Evolutionary conservation across 2,329 filamentous ascomycete species (phyloP).

Genomic region (Arthroderma uncinatum): DNA sequence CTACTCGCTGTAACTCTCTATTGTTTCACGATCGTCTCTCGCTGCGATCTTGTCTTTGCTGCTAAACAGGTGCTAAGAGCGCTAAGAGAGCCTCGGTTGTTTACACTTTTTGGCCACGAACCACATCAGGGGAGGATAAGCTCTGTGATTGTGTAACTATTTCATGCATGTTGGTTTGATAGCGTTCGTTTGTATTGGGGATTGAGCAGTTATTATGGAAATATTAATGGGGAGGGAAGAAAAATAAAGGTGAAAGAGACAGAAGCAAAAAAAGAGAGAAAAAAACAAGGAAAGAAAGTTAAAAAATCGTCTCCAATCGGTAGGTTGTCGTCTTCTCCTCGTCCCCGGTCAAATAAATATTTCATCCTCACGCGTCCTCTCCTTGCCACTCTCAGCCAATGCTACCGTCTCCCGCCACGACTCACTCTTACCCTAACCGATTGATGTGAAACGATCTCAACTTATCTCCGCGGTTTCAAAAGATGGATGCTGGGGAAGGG

Average conservation of each 20-base stretch:
- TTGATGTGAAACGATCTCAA: constrained; percentile 9
- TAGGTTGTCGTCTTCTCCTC: not conserved
- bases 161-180: not conserved
- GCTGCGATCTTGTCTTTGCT: not conserved
- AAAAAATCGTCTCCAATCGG: constrained; percentile 2
- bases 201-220: constrained; percentile 1
- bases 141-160: not conserved
- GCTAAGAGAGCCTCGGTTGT: not conserved
- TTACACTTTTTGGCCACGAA: not conserved
- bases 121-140: not conserved
- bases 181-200: not conserved
- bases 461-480: not conserved
- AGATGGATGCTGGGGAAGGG: constrained; percentile 6
- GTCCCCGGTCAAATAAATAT: constrained; percentile 9
- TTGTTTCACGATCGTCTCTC: not conserved
- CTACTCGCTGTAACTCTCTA: not conserved
- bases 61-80: not conserved
- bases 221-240: not conserved
- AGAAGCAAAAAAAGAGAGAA: not conserved
- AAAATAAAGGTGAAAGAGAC: not conserved
- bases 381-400: constrained; percentile 6
- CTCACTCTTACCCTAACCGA: constrained; percentile 2
- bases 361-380: constrained; percentile 14
- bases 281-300: not conserved
- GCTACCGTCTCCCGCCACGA: constrained; percentile 4